phyloP scores from a whole-genome alignment of 2,329 filamentous ascomycete species.

The Aspergillus pseudoviridinutans region DNA sequence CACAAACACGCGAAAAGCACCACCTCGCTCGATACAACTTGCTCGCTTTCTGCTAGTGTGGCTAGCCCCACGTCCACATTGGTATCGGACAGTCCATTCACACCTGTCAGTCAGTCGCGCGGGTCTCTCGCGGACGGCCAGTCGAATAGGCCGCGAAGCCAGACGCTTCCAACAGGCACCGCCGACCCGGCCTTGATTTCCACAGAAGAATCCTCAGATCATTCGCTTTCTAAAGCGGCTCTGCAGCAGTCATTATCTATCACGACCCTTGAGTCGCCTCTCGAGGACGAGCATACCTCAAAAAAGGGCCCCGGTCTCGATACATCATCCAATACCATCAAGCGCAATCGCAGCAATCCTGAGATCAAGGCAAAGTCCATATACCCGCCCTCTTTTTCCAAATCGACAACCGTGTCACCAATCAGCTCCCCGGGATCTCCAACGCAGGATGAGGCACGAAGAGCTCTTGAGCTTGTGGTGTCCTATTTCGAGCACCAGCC shows the following conservation, averaged over 20 bases:
- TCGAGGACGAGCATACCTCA: conserved; percentile 47
- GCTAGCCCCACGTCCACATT: conserved; percentile 73
- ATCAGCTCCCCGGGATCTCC: conserved; percentile 62
- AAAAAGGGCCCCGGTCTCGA: conserved; percentile 18
- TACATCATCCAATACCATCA: conserved; percentile 34
- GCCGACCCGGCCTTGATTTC: conserved; percentile 51
- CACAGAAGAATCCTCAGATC: conserved; percentile 48
- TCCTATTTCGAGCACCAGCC: conserved; percentile 73
- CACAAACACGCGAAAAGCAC: conserved; percentile 64
- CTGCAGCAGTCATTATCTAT: conserved; percentile 37
- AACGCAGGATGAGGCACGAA: conserved; percentile 79
- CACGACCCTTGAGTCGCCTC: conserved; percentile 49
- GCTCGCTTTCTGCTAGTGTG: conserved; percentile 67
- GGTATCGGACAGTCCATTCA: conserved; percentile 73
- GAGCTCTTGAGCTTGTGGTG: conserved; percentile 76
- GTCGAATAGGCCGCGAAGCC: conserved; percentile 74
- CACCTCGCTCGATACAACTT: conserved; percentile 61
- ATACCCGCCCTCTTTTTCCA: conserved; percentile 35
- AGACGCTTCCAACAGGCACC: conserved; percentile 71
- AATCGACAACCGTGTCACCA: conserved; percentile 43
- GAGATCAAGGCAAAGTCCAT: conserved; percentile 42
- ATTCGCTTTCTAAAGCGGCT: conserved; percentile 52
- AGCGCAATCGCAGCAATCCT: conserved; percentile 43
- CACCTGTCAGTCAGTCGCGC: conserved; percentile 50
- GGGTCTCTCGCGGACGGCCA: conserved; percentile 48